Base-by-base conservation (phyloP, 2,329 filamentous ascomycete genomes). In the Aaosphaeria pasadenensis region DNA sequence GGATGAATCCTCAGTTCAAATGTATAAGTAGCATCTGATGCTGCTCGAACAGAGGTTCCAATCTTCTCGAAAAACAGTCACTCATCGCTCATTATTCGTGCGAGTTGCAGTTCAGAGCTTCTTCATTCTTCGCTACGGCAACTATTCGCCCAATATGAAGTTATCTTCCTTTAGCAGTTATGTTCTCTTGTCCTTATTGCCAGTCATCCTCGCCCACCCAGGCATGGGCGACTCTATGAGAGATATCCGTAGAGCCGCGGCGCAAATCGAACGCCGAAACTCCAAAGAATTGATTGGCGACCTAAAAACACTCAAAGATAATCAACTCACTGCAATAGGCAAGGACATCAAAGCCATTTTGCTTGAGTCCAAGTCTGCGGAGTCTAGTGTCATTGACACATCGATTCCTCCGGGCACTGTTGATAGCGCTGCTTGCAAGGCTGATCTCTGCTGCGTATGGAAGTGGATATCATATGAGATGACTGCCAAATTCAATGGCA, bases 391-490 rank as follows among this genome's bases (percentile, higher is more conserved):
- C 9, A 65, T 61, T 6, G 59, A 61, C 41, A 51, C 31, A 24
- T 62, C 56, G 6, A 54, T 59, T 3, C 63, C 64, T 5, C 51
- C 53, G 7, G 66, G 64, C 6, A 58, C 51, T n/a, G 57, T 65
- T 30, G 64, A 62, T 24, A 64, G 55, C 31, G 59, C 59, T 6
- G 64, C 65, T 7, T 70, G 66, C 56, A 62, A 64, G 52, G 55
- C 58, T 6, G 64, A 70, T 35, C 51, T 57, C 11, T 70, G 67
- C 53, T 70, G 67, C 44, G 57, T 64, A 24, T 69, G 65, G 65
- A 65, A 65, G 44, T 69, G 65, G 57, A 58, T 69, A 2, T 53
- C 62, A 6, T 61, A 64, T 44, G 66, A 68, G 29, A 67, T 70
- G 63, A 62, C 58, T 6, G 56, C 60, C 30, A 59, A 58, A 31